Evolutionary conservation across 768 basidiomycete species (phyloP), one percentile per base, ranked within the genome.

Genomic region (Boletus subparvulus): DNA sequence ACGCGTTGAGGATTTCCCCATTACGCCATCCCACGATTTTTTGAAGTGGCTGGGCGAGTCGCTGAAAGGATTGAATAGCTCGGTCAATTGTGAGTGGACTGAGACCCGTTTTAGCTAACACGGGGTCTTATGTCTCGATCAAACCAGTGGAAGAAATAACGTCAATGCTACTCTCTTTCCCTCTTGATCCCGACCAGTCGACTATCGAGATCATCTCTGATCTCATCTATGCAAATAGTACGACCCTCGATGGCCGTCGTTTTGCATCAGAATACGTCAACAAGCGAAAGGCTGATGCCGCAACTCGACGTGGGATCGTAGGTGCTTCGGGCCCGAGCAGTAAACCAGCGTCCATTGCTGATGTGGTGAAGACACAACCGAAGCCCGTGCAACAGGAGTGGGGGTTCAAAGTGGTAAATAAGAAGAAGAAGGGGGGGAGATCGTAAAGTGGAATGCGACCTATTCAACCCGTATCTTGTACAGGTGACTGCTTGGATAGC

Each of bases 201-300:
- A 92, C 90, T 0, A 74, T 85, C 43, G 97, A 99, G 74, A 87
- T 97, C 68, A 98, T 99, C 61, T 90, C 92, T 24, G 97, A 98
- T 70, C 80, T 90, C 42, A 94, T 98, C 58, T 99, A 98, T 67
- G 86, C 89, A 51, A 94, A 90, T 67, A 96, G 93, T 61, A 91
- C 94, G 21, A 98, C 92, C 3, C 83, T 99, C 49, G 94, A 98
- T 67, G 97, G 97, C 6, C 82, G 95, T 49, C 85, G 96, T 37
- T 99, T 98, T 68, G 95, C 97, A 4, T 81, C 90, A 13, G 95
- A 98, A 62, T 99, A 92, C 65, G 84, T 94, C 50, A 83, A 80
- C 59, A 91, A 84, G 68, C 88, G 97, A 50, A 95, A 94, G 74
- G 82, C 81, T 19, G 96, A 98, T 69, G 88, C 86, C 1, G 77